Evolutionary conservation across 148 eudicot species (phyloP), one percentile per base, ranked within the genome.

Genomic region (Diospyros kaki): DNA sequence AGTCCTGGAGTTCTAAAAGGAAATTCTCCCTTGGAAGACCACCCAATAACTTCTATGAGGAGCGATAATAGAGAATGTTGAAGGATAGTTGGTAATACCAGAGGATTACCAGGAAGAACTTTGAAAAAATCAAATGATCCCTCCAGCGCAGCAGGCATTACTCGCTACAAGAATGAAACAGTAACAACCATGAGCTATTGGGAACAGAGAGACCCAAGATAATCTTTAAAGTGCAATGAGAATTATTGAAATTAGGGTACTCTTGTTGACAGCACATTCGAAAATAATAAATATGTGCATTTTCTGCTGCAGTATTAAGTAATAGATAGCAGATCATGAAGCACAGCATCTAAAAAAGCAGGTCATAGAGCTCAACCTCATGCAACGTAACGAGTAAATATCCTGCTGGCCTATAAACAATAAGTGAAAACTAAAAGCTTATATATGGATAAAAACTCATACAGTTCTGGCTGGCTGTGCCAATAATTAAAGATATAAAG

Each of bases 51-150:
- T 74, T 91, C 95, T 68, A 87, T 79, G 68, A 96, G 90, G 77
- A 87, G 76, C 12, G 91, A 76, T 72, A 93, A 80, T 72, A 96
- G 73, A 52, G 98, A 91, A 71, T 83, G 90, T 79, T 87, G 89
- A 74, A 96, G 85, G 75, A 81, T 80, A 79, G 82, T 78, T 43
- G 98, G 98, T 81, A 91, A 78, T 68, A 72, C 75, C 63, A 91
- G 79, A 56, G 89, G 91, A 79, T 87, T 82, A 77, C 77, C 75
- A 7, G 99, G 98, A 48, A 96, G 80, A 81, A 87, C 68, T 84
- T 87, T 91, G 62, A 93, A 86, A 69, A 91, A 82, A 77, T 93
- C 98, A 53, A 84, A 91, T 48, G 91, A 95, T 44, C 89, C 93
- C 46, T 89, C 98, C 73, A 79, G 71, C 65, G 84, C 86, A 28